Percentiles rank a stretch among this genome's conserved stretches.
phyloP scores from a whole-genome alignment of 2,329 filamentous ascomycete genomes.

The Phyllosticta capitalensis region DNA sequence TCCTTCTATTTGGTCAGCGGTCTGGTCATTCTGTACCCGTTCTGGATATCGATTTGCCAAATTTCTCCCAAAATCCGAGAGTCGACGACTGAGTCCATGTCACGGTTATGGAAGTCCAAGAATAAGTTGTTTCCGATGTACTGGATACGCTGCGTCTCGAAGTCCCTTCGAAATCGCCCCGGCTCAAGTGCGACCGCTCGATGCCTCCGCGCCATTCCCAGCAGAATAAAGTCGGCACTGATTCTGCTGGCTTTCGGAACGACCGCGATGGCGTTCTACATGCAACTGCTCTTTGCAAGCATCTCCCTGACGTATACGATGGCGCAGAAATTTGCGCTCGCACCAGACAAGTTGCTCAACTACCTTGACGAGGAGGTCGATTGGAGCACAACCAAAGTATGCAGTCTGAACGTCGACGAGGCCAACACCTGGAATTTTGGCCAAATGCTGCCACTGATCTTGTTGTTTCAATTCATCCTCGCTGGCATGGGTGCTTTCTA shows the following conservation, averaged over 20 bases:
- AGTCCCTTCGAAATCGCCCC: background rate
- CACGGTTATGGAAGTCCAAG: background rate
- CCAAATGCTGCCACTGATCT: background rate
- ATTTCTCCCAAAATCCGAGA: background rate
- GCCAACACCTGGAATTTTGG: background rate
- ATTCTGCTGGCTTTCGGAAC: background rate
- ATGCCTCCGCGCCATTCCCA: no score
- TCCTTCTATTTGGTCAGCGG: background rate
- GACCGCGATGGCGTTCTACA: background rate
- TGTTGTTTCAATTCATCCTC: background rate
- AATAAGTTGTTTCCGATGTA: background rate
- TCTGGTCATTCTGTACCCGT: background rate
- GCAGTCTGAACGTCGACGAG: background rate
- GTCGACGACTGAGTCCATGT: background rate
- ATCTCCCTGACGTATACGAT: background rate
- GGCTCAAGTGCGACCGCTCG: no score
- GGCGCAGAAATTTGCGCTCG: background rate
- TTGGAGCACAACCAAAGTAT: no score
- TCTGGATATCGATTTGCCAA: slow-evolving; percentile 4
- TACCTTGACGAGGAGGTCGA: no score
- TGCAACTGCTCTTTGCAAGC: background rate
- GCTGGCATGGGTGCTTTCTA: background rate
- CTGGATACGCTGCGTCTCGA: background rate
- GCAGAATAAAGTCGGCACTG: background rate
- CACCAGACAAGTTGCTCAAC: no score